These are phyloP conservation scores for Fusarium papillatum DNA, from an alignment of 2,329 filamentous ascomycete genomes.

Conservation along the genomic window DNA sequence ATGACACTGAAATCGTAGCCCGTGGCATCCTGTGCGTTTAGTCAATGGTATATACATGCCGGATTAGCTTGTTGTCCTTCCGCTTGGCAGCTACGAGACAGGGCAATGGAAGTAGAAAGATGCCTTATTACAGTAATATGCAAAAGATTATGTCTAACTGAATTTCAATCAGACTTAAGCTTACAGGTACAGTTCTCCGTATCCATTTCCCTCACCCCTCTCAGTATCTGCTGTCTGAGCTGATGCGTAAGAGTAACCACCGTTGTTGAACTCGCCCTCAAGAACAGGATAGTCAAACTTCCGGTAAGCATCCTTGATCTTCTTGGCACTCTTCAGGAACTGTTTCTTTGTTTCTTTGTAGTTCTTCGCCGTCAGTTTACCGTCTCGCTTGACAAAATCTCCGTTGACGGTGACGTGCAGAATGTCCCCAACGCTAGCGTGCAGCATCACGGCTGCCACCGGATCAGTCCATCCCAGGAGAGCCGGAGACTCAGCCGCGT, in stretches of 20 bases:
- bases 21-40: too few species aligned
- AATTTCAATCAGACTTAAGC: background rate
- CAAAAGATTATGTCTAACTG: too few species aligned
- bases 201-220: constrained; percentile 3
- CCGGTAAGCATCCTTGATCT: constrained; percentile 45
- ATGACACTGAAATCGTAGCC: too few species aligned
- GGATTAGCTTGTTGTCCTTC: too few species aligned
- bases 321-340: constrained; percentile 51
- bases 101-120: background rate
- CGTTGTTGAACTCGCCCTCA: constrained; percentile 38
- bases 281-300: constrained; percentile 44
- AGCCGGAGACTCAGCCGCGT: constrained; percentile 59
- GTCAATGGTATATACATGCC: too few species aligned
- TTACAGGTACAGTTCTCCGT: constrained; percentile 9
- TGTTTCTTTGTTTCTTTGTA: constrained; percentile 47
- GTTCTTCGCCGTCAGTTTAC: constrained; percentile 48
- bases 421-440: constrained; percentile 66
- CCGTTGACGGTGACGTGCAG: constrained; percentile 61
- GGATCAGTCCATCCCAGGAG: constrained; percentile 69
- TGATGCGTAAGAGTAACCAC: constrained; percentile 7
- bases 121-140: background rate
- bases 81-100: background rate
- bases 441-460: constrained; percentile 68
- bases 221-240: constrained; percentile 3
- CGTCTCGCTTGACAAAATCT: constrained; percentile 55